Base-by-base conservation (phyloP, 768 basidiomycete species). In the Rhizopogon vesiculosus region DNA sequence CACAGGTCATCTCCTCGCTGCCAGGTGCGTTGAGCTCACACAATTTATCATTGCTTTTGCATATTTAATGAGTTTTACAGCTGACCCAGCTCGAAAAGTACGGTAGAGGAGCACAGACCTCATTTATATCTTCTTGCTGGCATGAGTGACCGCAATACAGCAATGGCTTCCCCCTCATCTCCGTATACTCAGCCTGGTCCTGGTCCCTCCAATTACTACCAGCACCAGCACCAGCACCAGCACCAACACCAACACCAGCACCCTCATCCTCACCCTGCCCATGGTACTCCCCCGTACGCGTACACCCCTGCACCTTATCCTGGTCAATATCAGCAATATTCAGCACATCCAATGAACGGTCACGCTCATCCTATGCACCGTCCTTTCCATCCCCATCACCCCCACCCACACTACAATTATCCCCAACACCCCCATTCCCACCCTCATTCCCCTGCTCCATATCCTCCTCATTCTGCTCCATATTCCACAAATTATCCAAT, bases 341-440 rank as follows among this genome's bases (percentile, higher is more conserved):
- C 73, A 40, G 5, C 25, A 25, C 71, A 73, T 5, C 78, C 75
- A 51, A 71, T 77, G 67, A 74, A 73, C 56, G 71, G 61, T 3
- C 72, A 67, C 61, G 69, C 64, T 56, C 76, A 67, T 55, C 69
- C 65, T 56, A 66, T 61, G 33, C 71, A 67, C 55, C 69, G 59
- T 19, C 72, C 74, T 51, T 69, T 69, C 54, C 74, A 72, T 51
- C 60, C 67, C 54, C 66, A 61, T 8, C 64, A 61, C 16, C 62
- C 55, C 1, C 62, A 48, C 39, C 55, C 58, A 42, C 76, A 72
- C 16, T 76, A 72, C 25, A 72, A 73, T 42, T 73, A 71, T 45
- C 62, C 61, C 53, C 63, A 66, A 52, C 63, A 69, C 44, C 61
- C 67, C 16, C 65, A 67, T 55, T 56, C 62, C 7, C 65, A 63